Evolutionary conservation across 768 basidiomycete species (phyloP), one percentile per base, ranked within the genome.

Genomic region (Lactarius sanguifluus): DNA sequence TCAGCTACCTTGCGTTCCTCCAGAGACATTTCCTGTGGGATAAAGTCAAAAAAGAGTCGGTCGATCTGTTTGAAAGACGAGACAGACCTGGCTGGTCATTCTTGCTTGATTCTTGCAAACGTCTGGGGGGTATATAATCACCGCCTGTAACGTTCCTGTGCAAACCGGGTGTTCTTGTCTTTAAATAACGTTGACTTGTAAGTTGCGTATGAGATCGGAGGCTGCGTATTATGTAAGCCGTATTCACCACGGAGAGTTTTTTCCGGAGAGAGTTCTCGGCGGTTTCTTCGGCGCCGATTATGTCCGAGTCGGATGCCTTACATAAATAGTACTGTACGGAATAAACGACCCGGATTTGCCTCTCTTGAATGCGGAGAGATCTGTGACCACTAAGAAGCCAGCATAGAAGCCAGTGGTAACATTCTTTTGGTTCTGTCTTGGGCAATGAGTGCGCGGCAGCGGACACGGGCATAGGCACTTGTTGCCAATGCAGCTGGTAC

Each of bases 1-100:
- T 96, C 90, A 10, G 90, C 89, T 2, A 90, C 87, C 72, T 92
- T 91, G 38, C 94, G 84, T 70, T 96, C 93, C 73, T 94, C 94
- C 0, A 93, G 92, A 16, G 96, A 96, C 92, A 99, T 94, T 72
- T 98, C 96, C 94, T 96, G 67, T 28, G 57, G 47, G 5, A 23
- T 32, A 23, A 54, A 15, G 7, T n/a, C 9, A 34, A 8, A 23
- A 23, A n/a, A 0, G 12, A 23, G 5, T 57, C 30, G 23, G 23
- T 25, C 23, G 8, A 7, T 43, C n/a, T 10, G 13, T 50, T 50
- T 28, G 20, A 57, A 41, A 7, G 9, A 76, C 84, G 54, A 73
- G 9, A 76, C 84, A 50, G 72, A 92, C 94, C 81, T 89, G 83
- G 73, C 89, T 93, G 1, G 83, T 81, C 94, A 98, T 97, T 47